A percentile compares a stretch with the other conserved stretches of the same genome.
Evolutionary conservation across 1,139 yeast species (phyloP).

Genomic region (Taphrina confusa): DNA sequence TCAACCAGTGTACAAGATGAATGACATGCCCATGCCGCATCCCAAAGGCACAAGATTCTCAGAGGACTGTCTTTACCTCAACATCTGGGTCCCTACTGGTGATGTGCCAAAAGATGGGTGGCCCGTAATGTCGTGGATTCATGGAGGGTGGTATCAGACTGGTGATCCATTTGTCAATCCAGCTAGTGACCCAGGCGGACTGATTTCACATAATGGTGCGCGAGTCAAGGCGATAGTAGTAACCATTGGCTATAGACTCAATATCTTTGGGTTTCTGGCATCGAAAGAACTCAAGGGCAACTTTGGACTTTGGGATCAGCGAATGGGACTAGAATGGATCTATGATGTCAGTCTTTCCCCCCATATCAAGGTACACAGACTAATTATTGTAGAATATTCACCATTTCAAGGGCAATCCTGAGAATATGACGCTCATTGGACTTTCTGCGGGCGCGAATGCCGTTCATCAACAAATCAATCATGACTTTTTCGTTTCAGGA

Average conservation of each 20-base stretch:
- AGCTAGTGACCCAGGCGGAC: conserved; percentile 43
- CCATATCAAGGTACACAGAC: neutral
- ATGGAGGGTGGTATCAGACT: conserved; percentile 47
- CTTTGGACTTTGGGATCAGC: conserved; percentile 49
- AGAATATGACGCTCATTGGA: conserved; percentile 50
- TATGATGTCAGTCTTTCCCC: neutral
- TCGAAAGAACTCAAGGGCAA: conserved; percentile 46
- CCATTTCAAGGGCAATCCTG: conserved; percentile 48
- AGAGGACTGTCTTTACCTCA: conserved; percentile 49
- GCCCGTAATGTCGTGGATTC: conserved; percentile 51
- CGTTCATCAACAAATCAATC: conserved; percentile 45
- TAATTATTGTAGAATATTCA: conserved; percentile 42
- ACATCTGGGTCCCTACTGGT: conserved; percentile 51
- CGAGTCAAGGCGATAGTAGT: conserved; percentile 48
- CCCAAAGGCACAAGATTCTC: conserved; percentile 40
- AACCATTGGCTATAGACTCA: conserved; percentile 49
- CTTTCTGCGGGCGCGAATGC: conserved; percentile 44
- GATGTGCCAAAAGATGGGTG: conserved; percentile 48
- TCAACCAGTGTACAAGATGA: conserved; percentile 44
- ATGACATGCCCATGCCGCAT: conserved; percentile 2
- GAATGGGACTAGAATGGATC: conserved; percentile 32
- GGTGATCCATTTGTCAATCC: conserved; percentile 47
- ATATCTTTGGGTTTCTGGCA: conserved; percentile 51
- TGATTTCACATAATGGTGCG: conserved; percentile 43
- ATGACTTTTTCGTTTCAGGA: conserved; percentile 49